Evolutionary conservation across 345 rosid genomes (phyloP).

Genomic region (Populus euphratica): DNA sequence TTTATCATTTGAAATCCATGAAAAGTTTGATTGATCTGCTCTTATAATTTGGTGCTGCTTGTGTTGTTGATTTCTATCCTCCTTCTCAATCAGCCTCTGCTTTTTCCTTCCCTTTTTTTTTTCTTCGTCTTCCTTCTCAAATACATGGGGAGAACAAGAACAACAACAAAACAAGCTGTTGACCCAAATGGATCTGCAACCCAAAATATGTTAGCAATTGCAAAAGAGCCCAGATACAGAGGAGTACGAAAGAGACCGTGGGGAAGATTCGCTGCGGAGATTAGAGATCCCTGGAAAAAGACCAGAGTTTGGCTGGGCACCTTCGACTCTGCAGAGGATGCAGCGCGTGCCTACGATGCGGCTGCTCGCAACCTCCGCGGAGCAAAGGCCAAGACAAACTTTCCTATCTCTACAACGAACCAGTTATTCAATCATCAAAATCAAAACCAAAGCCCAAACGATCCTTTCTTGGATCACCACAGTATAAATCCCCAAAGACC

Average conservation of each 20-base stretch:
- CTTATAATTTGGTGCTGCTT: not conserved
- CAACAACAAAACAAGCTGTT: conserved; percentile 9
- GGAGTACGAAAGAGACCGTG: conserved; percentile 90
- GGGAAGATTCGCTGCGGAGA: conserved; percentile 93
- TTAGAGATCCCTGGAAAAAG: conserved; percentile 85
- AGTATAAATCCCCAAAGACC: conserved; percentile 56
- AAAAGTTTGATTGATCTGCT: not conserved
- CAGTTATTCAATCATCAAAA: not conserved
- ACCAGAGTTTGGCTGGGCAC: conserved; percentile 94
- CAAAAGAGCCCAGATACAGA: conserved; percentile 66
- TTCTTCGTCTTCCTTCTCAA: not conserved
- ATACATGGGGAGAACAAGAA: conserved; percentile 56
- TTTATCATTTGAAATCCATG: not conserved
- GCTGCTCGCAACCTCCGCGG: conserved; percentile 86
- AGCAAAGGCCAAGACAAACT: conserved; percentile 84
- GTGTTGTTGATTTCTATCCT: not conserved
- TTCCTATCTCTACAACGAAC: conserved; percentile 32
- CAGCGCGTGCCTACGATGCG: conserved; percentile 84
- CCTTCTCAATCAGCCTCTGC: not conserved
- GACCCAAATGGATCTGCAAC: conserved; percentile 36
- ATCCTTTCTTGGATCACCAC: conserved; percentile 20
- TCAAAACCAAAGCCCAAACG: not conserved
- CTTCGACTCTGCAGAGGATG: conserved; percentile 85
- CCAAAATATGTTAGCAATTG: not conserved
- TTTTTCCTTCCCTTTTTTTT: not conserved